Evolutionary conservation across 805 yeast species (phyloP).

Genomic region (Candida sithepensis): DNA sequence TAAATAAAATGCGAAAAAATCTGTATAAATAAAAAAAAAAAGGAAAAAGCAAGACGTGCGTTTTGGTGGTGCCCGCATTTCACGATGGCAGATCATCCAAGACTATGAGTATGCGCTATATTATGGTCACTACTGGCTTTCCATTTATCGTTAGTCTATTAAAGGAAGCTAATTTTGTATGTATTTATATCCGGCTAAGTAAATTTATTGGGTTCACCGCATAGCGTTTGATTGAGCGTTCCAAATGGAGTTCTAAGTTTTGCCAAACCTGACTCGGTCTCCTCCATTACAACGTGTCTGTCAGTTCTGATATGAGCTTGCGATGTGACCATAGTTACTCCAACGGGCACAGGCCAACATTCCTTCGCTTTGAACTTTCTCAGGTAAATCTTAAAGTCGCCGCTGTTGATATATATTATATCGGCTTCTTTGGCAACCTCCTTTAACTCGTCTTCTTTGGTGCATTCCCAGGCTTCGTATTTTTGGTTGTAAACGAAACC

Average conservation of each 20-base stretch:
- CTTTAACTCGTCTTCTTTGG: conserved; percentile 13
- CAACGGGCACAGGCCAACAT: neutral
- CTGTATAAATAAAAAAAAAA: too few species aligned
- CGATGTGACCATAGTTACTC: neutral
- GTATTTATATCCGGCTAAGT: too few species aligned
- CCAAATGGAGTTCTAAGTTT: neutral
- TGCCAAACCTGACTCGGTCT: neutral
- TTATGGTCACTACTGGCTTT: too few species aligned
- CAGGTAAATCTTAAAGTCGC: neutral
- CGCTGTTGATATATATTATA: conserved; percentile 11
- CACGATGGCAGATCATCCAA: too few species aligned
- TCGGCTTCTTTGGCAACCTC: conserved; percentile 18
- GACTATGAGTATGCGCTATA: too few species aligned
- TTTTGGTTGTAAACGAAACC: conserved; percentile 14
- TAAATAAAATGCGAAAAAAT: neutral
- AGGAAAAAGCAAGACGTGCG: neutral
- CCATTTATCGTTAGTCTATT: too few species aligned
- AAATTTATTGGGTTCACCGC: too few species aligned
- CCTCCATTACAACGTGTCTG: neutral
- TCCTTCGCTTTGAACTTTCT: neutral
- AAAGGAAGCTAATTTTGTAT: too few species aligned
- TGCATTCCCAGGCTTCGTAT: conserved; percentile 13
- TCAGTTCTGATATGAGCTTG: neutral
- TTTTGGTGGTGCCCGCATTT: too few species aligned
- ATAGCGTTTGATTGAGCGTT: too few species aligned